Evolutionary conservation across 192 early-diverging fungal species (phyloP), one percentile per base, ranked within the genome.

Genomic region (Polychytrium aggregatum): DNA sequence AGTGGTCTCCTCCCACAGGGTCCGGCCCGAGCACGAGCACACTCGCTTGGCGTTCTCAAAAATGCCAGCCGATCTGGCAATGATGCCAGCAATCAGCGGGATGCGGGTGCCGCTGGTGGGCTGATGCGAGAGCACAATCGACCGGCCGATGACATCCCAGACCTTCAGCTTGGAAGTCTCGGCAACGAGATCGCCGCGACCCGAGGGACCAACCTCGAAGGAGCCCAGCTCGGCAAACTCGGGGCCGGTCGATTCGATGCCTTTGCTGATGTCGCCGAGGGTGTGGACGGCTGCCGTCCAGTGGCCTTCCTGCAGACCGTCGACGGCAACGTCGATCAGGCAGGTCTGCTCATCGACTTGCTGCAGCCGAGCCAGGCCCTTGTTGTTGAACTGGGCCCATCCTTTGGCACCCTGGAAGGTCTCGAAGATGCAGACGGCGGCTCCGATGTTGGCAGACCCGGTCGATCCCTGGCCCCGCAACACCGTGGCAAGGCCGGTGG

Each of bases 381-480:
- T 37, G 46, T 68, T 68, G 48, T 67, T 55, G 29, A 47, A 22
- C 44, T 68, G 66, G 4, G 61, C 62, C 66, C 66, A 68, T 14
- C 52, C 55, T 4, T 36, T 36, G 1, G 55, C 52, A 4, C 63
- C 66, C 11, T n/a, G 37, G 40, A 67, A 68, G 10, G 37, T 39
- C 45, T 94, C 86, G 44, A 94, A 83, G 27, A 94, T 92, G 52
- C 89, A 90, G 5, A 94, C 91, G 17, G 91, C 91, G 0, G 88
- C 88, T 28, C 84, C 86, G 40, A 68, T 78, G 43, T 69, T 62
- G 28, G 77, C 59, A 21, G 76, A 68, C 8, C 35, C 14, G 18
- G 31, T 31, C 13, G 53, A 28, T 1, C 84, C 83, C 36, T 83
- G 74, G 17, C 90, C 90, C 20, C 85, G 79, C 8, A 93, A 71